Conservation (phyloP, 768 basidiomycete species). For the Tubosaeta sp. region DNA sequence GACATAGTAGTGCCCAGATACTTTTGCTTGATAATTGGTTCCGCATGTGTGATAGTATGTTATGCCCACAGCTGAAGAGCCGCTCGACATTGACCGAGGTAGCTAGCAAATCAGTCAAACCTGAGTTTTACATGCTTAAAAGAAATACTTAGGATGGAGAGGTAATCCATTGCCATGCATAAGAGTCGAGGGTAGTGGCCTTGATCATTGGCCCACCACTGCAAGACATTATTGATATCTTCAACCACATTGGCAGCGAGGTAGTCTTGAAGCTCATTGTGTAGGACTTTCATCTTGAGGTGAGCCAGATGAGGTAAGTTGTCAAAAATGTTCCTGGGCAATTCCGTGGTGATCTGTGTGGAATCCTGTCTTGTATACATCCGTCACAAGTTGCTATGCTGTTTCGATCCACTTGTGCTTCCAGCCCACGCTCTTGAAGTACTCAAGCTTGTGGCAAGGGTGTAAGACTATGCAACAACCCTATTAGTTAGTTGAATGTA, state of each 20-base stretch:
- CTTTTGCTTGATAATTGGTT: neutral
- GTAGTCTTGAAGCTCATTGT: neutral
- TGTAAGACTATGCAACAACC: neutral
- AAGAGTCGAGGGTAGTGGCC: neutral
- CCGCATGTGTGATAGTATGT: neutral
- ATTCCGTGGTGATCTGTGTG: too few relatives aligned
- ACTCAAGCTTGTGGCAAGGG: neutral
- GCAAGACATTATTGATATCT: neutral
- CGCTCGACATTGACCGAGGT: neutral
- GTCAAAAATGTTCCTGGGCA: neutral
- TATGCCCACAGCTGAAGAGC: neutral
- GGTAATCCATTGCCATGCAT: neutral
- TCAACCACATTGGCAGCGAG: neutral
- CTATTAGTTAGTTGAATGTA: neutral
- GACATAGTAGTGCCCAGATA: neutral
- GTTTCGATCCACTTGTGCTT: neutral
- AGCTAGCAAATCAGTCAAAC: neutral
- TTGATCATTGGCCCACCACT: neutral
- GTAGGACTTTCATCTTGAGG: neutral
- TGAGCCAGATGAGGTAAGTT: neutral
- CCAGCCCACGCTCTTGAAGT: neutral
- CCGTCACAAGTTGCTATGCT: neutral
- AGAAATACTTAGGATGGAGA: too few relatives aligned
- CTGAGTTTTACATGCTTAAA: conserved; percentile 2
- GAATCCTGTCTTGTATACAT: neutral